Evolutionary conservation across 805 yeast genomes (phyloP).

Genomic region (Candida suzukii): DNA sequence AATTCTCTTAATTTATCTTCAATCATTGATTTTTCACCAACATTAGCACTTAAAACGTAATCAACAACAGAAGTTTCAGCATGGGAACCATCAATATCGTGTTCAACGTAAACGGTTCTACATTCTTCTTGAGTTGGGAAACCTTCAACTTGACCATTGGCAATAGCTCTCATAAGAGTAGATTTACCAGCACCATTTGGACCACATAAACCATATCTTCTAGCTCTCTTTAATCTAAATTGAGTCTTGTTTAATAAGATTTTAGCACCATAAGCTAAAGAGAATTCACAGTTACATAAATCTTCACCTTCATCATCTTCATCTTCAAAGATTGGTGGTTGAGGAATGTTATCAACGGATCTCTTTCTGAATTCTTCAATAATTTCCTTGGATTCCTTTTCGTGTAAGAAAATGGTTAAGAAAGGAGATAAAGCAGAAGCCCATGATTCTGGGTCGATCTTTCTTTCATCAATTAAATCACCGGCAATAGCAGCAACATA

Average conservation of each 20-base stretch:
- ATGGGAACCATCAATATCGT: slow-evolving; percentile 97
- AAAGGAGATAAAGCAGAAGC: slow-evolving; percentile 81
- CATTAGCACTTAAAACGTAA: slow-evolving; percentile 82
- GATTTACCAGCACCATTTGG: slow-evolving; percentile 99
- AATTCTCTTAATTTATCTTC: slow-evolving; percentile 77
- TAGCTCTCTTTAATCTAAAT: slow-evolving; percentile 96
- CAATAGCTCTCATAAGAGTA: slow-evolving; percentile 93
- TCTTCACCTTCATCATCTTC: slow-evolving; percentile 99
- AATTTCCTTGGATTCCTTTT: slow-evolving; percentile 80
- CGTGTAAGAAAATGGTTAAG: slow-evolving; percentile 94
- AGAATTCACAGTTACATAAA: slow-evolving; percentile 99
- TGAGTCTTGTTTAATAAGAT: slow-evolving; percentile 99
- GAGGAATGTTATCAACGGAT: slow-evolving; percentile 97
- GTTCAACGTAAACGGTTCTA: slow-evolving; percentile 99
- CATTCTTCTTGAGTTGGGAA: slow-evolving; percentile 99
- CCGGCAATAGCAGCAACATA: slow-evolving; percentile 97
- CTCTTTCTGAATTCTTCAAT: slow-evolving; percentile 93
- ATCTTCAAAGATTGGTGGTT: slow-evolving; percentile 78
- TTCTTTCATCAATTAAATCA: slow-evolving; percentile 97
- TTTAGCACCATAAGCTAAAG: slow-evolving; percentile 99
- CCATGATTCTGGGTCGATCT: slow-evolving; percentile 91
- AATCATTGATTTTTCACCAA: slow-evolving; percentile 69
- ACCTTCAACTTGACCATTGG: slow-evolving; percentile 98
- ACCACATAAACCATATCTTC: slow-evolving; percentile 99
- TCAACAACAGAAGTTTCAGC: slow-evolving; percentile 93